phyloP scores from a whole-genome alignment of 78 protist species.

The Blattamonas nauphoetae region DNA sequence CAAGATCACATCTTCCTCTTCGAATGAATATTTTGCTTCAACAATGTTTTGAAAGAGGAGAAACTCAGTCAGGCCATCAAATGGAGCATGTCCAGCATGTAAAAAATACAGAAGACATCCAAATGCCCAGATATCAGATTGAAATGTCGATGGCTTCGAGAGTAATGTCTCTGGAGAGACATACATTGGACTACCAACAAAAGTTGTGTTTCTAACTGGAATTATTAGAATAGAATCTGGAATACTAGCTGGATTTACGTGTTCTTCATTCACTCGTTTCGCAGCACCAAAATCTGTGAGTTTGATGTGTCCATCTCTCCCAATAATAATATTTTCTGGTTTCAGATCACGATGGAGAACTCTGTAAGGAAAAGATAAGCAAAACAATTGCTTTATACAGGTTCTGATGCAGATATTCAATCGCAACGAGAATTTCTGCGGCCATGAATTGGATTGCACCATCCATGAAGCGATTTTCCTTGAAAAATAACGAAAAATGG shows the following conservation, averaged over 20 bases:
- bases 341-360: neutral
- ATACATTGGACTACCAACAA: neutral
- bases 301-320: neutral
- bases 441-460: neutral
- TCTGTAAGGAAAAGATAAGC: neutral
- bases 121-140: neutral
- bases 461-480: neutral
- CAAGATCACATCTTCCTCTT: neutral
- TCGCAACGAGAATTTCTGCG: neutral
- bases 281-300: neutral
- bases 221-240: neutral
- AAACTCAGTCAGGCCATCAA: neutral
- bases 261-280: neutral
- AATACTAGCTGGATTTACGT: neutral
- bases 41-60: neutral
- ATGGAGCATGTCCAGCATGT: neutral
- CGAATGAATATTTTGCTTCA: too few relatives aligned
- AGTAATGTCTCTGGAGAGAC: neutral
- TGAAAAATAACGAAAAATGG: neutral
- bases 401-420: neutral
- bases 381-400: neutral
- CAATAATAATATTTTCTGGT: neutral
- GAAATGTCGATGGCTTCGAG: neutral
- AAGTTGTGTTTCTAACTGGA: neutral
- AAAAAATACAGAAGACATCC: neutral